phyloP scores from a whole-genome alignment of 345 rosid genomes.

The Gossypium ekmanianum region DNA sequence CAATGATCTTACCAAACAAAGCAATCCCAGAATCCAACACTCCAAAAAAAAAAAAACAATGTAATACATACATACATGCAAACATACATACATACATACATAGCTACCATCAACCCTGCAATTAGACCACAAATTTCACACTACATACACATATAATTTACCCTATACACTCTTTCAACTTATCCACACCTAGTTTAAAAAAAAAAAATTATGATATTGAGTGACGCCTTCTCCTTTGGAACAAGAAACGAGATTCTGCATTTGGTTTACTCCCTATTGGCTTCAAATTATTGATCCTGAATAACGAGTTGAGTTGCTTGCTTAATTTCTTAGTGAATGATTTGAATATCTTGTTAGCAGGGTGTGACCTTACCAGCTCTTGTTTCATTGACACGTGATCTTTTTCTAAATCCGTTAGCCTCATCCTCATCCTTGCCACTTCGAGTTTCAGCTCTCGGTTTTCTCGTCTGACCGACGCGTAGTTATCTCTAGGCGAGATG shows the following conservation, averaged over 20 bases:
- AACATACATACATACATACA: background rate
- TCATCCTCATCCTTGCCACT: conserved; percentile 99
- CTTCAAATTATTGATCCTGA: conserved; percentile 55
- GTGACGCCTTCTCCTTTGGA: conserved; percentile 76
- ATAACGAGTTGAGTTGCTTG: conserved; percentile 66
- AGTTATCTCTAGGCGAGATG: conserved; percentile 92
- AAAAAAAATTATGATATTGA: conserved; percentile 58
- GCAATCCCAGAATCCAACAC: conserved; percentile 5
- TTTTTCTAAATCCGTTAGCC: conserved; percentile 91
- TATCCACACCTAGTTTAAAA: conserved; percentile 29
- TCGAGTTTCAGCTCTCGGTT: conserved; percentile 94
- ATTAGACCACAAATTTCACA: conserved; percentile 25
- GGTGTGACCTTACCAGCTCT: conserved; percentile 69
- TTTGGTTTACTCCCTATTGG: conserved; percentile 47
- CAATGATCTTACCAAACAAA: conserved; percentile 3
- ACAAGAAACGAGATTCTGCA: conserved; percentile 60
- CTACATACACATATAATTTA: conserved; percentile 6
- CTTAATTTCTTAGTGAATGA: conserved; percentile 72
- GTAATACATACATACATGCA: background rate
- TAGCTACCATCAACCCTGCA: conserved; percentile 12
- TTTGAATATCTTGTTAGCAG: conserved; percentile 72
- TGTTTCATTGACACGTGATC: conserved; percentile 95
- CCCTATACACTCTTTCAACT: conserved; percentile 30
- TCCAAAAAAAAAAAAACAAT: background rate
- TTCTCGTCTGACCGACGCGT: conserved; percentile 92